These are phyloP conservation scores for Oenanthe javanica DNA, from an alignment of 140 eudicot species.

Conservation along the genomic window DNA sequence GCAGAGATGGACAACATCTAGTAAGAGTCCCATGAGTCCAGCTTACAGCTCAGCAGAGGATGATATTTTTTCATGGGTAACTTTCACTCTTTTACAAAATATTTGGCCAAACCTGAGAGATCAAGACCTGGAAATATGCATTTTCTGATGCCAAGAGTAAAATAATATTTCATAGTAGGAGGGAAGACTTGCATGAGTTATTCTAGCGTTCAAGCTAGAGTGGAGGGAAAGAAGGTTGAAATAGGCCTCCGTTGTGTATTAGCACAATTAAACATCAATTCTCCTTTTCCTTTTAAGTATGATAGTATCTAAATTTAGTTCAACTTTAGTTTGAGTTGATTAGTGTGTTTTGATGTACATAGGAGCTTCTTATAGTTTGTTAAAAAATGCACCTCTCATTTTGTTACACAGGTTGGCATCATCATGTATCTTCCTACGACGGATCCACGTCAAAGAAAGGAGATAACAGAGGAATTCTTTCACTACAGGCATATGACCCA, in stretches of 20 bases:
- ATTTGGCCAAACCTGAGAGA: not conserved
- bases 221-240: not conserved
- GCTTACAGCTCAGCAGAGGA: conserved; percentile 69
- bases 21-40: conserved; percentile 90
- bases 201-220: not conserved
- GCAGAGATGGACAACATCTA: conserved; percentile 87
- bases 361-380: conserved; percentile 2
- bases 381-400: not conserved
- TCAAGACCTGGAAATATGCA: not conserved
- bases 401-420: conserved; percentile 64
- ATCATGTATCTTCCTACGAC: conserved; percentile 92
- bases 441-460: conserved; percentile 83
- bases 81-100: conserved; percentile 6
- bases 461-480: conserved; percentile 85
- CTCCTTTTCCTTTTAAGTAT: not conserved
- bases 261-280: not conserved
- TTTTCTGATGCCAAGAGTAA: conserved; percentile 1
- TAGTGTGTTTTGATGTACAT: not conserved
- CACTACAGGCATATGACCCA: conserved; percentile 71
- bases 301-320: not conserved
- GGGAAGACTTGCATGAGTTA: not conserved
- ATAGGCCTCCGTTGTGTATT: not conserved
- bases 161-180: not conserved
- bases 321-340: not conserved
- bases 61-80: conserved; percentile 94